phyloP scores from a whole-genome alignment of 176 grass and related monocot species.

The Aechmea fasciata region DNA sequence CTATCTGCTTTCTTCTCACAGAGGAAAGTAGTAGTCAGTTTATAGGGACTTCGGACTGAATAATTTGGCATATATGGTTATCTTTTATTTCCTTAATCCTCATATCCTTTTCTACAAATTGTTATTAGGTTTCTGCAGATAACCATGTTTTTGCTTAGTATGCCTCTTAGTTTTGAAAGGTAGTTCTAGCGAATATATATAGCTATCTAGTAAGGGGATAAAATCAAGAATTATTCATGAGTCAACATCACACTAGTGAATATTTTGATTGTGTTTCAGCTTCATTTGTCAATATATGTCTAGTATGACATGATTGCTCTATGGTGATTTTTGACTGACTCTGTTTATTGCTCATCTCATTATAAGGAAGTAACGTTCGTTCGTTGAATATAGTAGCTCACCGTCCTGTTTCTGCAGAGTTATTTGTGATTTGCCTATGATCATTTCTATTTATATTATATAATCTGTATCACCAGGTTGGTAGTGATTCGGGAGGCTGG shows the following conservation, averaged over 20 bases:
- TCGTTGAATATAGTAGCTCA: neutral
- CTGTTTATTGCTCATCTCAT: neutral
- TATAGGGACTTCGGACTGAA: too few species aligned
- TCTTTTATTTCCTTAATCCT: neutral
- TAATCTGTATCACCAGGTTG: constrained; percentile 48
- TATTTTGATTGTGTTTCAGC: neutral
- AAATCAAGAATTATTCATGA: neutral
- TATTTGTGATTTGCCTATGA: neutral
- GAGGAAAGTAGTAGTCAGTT: too few species aligned
- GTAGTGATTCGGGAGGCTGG: constrained; percentile 70
- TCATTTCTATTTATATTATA: constrained; percentile 2
- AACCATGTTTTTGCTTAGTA: neutral
- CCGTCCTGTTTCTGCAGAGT: neutral
- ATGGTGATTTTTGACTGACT: neutral
- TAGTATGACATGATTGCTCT: neutral
- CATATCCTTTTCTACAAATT: neutral
- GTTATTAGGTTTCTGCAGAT: neutral
- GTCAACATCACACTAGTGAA: neutral
- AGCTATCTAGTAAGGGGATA: too few species aligned
- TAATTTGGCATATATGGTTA: too few species aligned
- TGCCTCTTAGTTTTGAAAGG: neutral
- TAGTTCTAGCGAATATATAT: neutral
- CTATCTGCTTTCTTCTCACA: neutral
- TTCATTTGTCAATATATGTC: neutral
- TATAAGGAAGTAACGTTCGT: neutral